Evolutionary conservation across 306 rosid species (phyloP).

Genomic region (Cyclanthera cordifolia): DNA sequence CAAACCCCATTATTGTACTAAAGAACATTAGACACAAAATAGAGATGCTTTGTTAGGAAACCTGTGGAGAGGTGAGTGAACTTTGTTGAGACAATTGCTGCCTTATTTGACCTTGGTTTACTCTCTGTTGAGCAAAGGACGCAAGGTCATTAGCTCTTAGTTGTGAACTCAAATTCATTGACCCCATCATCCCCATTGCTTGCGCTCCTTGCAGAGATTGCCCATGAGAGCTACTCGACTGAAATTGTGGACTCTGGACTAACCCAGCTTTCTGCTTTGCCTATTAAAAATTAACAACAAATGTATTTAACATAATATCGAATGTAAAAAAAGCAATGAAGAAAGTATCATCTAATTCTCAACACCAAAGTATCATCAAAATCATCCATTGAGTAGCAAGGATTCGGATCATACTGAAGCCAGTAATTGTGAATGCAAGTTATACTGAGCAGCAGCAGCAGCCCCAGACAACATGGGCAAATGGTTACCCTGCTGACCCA

Average conservation of each 20-base stretch:
- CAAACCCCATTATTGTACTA: background rate
- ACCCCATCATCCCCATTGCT: constrained; percentile 73
- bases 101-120: constrained; percentile 61
- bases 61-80: constrained; percentile 58
- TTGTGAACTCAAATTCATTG: constrained; percentile 49
- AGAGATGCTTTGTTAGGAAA: constrained; percentile 9
- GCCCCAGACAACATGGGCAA: constrained; percentile 64
- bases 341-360: too few species aligned
- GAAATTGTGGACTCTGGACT: constrained; percentile 72
- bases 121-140: constrained; percentile 55
- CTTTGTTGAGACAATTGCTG: constrained; percentile 71
- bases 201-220: constrained; percentile 84
- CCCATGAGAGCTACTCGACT: constrained; percentile 52
- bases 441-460: constrained; percentile 41
- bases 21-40: background rate
- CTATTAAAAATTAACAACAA: constrained; percentile 22
- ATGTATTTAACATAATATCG: background rate
- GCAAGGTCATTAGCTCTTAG: constrained; percentile 54
- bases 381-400: background rate
- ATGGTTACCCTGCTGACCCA: constrained; percentile 71
- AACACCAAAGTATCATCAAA: background rate
- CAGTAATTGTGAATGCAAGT: constrained; percentile 36
- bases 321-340: too few species aligned
- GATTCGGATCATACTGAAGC: constrained; percentile 48
- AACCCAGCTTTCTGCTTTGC: constrained; percentile 74